A percentile compares a stretch with the other conserved stretches of the same genome.
Conservation (phyloP, 805 yeast species). For the Sungouiozyma ichnusensis region DNA sequence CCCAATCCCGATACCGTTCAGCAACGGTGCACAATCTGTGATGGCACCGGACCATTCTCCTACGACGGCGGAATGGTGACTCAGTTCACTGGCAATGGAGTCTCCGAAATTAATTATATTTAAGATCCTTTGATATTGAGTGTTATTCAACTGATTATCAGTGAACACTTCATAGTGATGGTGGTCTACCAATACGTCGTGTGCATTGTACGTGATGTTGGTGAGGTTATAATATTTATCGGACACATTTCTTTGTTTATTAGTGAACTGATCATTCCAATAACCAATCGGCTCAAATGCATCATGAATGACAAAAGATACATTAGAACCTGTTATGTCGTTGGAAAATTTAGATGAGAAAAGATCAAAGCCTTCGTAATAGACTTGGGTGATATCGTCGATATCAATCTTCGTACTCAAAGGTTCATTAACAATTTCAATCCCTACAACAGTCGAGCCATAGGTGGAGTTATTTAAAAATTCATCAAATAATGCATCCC, state of each 20-base stretch:
- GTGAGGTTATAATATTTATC: constrained; percentile 30
- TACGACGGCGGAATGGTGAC: constrained; percentile 40
- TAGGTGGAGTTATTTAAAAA: constrained; percentile 31
- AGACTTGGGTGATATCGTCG: constrained; percentile 23
- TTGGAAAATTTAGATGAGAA: constrained; percentile 13
- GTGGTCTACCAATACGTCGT: constrained; percentile 67
- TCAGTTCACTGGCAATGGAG: constrained; percentile 26
- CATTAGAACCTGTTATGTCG: constrained; percentile 20
- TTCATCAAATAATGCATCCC: constrained; percentile 39
- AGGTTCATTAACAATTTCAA: constrained; percentile 67
- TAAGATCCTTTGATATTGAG: constrained; percentile 26
- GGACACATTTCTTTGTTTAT: constrained; percentile 21
- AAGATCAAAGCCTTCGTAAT: constrained; percentile 26
- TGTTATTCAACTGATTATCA: constrained; percentile 43
- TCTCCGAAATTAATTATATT: constrained; percentile 28
- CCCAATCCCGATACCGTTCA: constrained; percentile 61
- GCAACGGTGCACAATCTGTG: constrained; percentile 61
- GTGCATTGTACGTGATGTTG: constrained; percentile 34
- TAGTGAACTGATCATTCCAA: constrained; percentile 41
- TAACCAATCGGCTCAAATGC: constrained; percentile 48
- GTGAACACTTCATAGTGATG: constrained; percentile 86
- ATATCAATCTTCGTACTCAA: constrained; percentile 42
- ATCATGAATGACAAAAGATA: constrained; percentile 49
- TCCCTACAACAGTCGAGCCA: constrained; percentile 46
- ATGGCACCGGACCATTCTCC: constrained; percentile 68